Conservation (phyloP, 2,329 filamentous ascomycete genomes). For the Cladophialophora exuberans region DNA sequence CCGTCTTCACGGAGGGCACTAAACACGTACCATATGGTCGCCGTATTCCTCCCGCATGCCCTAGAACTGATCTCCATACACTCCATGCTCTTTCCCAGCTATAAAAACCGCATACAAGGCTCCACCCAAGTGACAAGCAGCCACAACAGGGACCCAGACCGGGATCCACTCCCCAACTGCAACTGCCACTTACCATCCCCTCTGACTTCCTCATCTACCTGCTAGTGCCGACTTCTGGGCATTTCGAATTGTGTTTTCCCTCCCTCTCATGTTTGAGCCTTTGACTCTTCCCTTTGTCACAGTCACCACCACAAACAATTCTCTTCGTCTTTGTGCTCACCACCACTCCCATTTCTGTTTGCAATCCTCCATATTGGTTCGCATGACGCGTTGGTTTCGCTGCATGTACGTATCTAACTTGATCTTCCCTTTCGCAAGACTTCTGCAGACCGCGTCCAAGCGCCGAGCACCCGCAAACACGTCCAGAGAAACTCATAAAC, state of each 20-base stretch:
- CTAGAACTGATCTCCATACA: background rate
- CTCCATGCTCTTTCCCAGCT: background rate
- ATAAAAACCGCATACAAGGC: slow-evolving; percentile 8
- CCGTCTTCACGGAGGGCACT: too few relatives aligned
- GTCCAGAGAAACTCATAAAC: slow-evolving; percentile 11
- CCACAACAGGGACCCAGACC: slow-evolving; percentile 7
- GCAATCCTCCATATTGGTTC: slow-evolving; percentile 7
- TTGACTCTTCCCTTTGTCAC: slow-evolving; percentile 6
- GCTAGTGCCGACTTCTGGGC: slow-evolving; percentile 11
- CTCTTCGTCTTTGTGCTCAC: slow-evolving; percentile 5
- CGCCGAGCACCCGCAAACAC: slow-evolving; percentile 6
- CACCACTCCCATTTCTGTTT: slow-evolving; percentile 12
- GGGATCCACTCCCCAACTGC: slow-evolving; percentile 14
- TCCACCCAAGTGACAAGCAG: slow-evolving; percentile 20
- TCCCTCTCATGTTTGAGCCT: slow-evolving; percentile 25
- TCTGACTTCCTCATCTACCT: slow-evolving; percentile 7
- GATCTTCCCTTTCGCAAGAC: slow-evolving; percentile 9
- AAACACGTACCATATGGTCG: too few relatives aligned
- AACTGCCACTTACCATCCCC: slow-evolving; percentile 13
- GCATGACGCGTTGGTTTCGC: slow-evolving; percentile 27
- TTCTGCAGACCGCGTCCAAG: slow-evolving; percentile 12
- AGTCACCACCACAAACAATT: slow-evolving; percentile 16
- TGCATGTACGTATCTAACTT: slow-evolving; percentile 26
- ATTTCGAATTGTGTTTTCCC: slow-evolving; percentile 22
- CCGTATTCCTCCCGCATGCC: too few relatives aligned